Base-by-base conservation (phyloP, 1,139 yeast genomes). In the Hyphopichia burtonii region DNA sequence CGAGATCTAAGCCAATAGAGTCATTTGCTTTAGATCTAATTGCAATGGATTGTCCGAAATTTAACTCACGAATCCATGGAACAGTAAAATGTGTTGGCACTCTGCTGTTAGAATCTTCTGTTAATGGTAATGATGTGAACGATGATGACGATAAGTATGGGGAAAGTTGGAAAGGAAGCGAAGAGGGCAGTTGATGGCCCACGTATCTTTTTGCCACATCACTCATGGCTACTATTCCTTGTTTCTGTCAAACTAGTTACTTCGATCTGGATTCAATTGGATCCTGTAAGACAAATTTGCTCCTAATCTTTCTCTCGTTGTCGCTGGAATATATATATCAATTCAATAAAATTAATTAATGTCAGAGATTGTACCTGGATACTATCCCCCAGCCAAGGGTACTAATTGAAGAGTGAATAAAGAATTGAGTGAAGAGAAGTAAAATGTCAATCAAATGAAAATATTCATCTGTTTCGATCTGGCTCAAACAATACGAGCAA, bases 11-110 rank as follows among this genome's bases (percentile, higher is more conserved):
- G 14, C 53, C 56, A 9, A 52, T 44, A 3, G 45, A 45, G 33
- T 51, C 59, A 32, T 59, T 63, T 12, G 49, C 40, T 23, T 42
- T 42, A 3, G 54, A 44, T 35, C 73, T 45, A 31, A 52, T 41
- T 2, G 63, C 66, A 15, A 67, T 45, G 2, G 63, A 51, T 41
- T 61, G 62, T 4, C 72, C 70, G 43, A 57, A 66, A 23, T 49
- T 43, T 15, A 54, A 40, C 46, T 67, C 73, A 37, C 71, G 49
- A 17, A 61, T 47, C 48, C 50, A 49, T 25, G 66, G 66, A 9
- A 28, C 32, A 9, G 34, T 28, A 2, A 7, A 11, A 16, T 7
- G 3, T 8, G 6, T 3, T n/a, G 15, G 16, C 4, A 5, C 11
- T 9, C n/a, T 11, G 12, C 17, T 20, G 11, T 18, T 30, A 23